Percentiles rank a stretch among this genome's conserved stretches.
phyloP scores from a whole-genome alignment of 83 land plant species.

The Isoetes engelmannii region DNA sequence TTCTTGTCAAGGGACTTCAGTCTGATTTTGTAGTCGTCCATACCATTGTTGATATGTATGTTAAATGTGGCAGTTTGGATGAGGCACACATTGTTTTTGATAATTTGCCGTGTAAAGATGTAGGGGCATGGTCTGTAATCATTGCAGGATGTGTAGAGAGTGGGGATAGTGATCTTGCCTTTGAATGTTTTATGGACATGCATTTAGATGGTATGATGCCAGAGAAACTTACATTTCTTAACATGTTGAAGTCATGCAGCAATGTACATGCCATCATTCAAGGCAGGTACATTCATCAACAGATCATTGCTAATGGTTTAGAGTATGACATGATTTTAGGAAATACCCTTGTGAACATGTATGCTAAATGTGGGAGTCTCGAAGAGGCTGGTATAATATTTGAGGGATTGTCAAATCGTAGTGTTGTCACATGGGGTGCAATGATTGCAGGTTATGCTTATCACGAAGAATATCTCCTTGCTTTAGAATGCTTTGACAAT shows the following conservation, averaged over 20 bases:
- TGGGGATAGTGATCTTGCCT: constrained; percentile 27
- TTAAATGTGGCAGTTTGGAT: not conserved
- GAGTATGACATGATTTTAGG: no score
- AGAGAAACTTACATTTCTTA: constrained; percentile 2
- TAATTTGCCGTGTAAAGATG: not conserved
- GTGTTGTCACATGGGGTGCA: constrained; percentile 23
- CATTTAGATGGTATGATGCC: constrained; percentile 28
- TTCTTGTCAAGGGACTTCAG: not conserved
- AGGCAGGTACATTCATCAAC: no score
- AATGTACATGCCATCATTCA: no score
- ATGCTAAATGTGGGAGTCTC: not conserved
- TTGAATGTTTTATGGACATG: constrained; percentile 38
- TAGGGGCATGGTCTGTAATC: not conserved
- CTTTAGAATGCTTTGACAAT: constrained; percentile 11
- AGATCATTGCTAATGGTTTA: no score
- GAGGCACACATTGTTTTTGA: constrained; percentile 1
- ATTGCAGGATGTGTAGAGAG: not conserved
- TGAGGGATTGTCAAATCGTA: no score
- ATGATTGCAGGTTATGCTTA: constrained; percentile 40
- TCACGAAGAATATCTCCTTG: constrained; percentile 30
- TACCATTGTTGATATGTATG: constrained; percentile 3
- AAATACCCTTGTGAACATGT: no score
- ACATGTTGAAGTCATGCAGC: no score
- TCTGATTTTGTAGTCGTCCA: not conserved
- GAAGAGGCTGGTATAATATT: no score